Percentiles rank a stretch among this genome's conserved stretches.
phyloP scores from a whole-genome alignment of 805 yeast species.

The Wickerhamiella sorbophila region DNA sequence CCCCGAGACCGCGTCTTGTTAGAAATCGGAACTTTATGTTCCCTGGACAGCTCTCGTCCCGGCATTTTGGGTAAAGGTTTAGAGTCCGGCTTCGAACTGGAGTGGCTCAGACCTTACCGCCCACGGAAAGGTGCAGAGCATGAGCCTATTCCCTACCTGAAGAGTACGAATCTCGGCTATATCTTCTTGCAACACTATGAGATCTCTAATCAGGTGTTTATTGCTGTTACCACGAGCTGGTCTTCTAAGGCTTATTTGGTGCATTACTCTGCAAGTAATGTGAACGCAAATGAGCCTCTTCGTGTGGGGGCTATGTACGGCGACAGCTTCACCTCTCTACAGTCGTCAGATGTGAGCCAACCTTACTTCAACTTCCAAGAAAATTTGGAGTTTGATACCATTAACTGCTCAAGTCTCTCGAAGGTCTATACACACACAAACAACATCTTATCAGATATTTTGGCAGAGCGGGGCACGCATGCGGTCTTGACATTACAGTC shows the following conservation, averaged over 20 bases:
- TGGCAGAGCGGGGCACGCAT: constrained; percentile 53
- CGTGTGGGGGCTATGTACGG: constrained; percentile 7
- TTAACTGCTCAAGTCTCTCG: constrained; percentile 38
- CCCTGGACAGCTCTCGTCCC: constrained; percentile 48
- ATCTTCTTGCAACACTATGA: constrained; percentile 16
- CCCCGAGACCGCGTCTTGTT: constrained; percentile 62
- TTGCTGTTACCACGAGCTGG: constrained; percentile 13
- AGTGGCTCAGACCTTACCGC: constrained; percentile 31
- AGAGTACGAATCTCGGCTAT: constrained; percentile 20
- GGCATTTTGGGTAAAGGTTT: constrained; percentile 80
- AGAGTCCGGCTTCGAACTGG: constrained; percentile 65
- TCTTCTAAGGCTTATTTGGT: neutral
- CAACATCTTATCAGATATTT: constrained; percentile 37
- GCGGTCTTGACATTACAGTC: constrained; percentile 62
- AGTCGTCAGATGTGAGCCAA: constrained; percentile 5
- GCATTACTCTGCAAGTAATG: constrained; percentile 1
- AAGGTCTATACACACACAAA: constrained; percentile 48
- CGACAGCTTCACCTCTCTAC: constrained; percentile 7
- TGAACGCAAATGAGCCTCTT: neutral
- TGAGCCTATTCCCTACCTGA: constrained; percentile 19
- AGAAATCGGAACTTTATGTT: constrained; percentile 60
- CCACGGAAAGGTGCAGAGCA: constrained; percentile 28
- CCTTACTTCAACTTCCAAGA: constrained; percentile 38
- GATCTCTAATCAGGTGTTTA: constrained; percentile 13
- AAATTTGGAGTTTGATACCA: constrained; percentile 39